Conservation (phyloP, 768 basidiomycete species). For the Mycena albidolilacea region DNA sequence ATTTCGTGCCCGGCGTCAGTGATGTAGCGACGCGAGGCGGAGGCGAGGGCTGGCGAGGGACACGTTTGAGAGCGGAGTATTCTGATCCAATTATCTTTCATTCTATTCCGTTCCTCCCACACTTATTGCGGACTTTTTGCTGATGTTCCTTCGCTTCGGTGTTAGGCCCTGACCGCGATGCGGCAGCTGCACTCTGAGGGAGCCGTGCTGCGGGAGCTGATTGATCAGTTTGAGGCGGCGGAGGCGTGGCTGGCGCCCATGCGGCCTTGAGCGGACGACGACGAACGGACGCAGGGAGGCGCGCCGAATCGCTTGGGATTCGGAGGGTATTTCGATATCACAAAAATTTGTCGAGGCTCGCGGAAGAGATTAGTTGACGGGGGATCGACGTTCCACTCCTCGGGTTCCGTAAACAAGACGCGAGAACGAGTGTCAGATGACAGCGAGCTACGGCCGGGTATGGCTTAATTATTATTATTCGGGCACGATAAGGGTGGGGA, state of each 20-base stretch:
- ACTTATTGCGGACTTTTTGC: conserved; percentile 1
- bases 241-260: conserved; percentile 95
- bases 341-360: not conserved
- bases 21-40: not conserved
- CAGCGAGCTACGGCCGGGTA: not conserved
- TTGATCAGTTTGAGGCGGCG: conserved; percentile 96
- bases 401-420: not conserved
- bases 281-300: not conserved
- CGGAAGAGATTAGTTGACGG: not conserved
- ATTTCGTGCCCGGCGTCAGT: not conserved
- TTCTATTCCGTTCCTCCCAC: not conserved
- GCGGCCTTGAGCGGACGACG: conserved; percentile 71
- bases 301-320: not conserved
- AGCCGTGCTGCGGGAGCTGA: conserved; percentile 86
- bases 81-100: not conserved
- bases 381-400: not conserved
- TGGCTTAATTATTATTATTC: not conserved
- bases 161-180: conserved; percentile 88
- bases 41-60: not conserved
- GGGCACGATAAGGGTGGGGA: no score
- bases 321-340: not conserved
- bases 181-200: conserved; percentile 89
- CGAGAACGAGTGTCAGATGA: not conserved
- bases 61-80: not conserved
- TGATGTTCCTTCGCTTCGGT: conserved; percentile 43